Conservation (phyloP, 2,329 filamentous ascomycete species). For the Cordyceps javanica region DNA sequence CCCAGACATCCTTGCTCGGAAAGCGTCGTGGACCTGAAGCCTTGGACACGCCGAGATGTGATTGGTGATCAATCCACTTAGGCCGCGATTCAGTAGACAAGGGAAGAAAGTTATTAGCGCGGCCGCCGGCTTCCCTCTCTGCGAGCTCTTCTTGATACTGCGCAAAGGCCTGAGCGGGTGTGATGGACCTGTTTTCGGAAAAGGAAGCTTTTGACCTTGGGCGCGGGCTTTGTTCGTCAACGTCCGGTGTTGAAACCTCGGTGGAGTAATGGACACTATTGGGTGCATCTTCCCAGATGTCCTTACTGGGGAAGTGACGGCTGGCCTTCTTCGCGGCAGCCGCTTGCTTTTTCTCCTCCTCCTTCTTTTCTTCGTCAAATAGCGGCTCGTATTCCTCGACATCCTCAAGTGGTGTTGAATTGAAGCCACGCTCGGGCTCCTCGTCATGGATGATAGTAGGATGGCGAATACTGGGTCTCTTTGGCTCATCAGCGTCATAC, state of each 20-base stretch:
- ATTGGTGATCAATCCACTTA: conserved; percentile 40
- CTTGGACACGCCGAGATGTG: conserved; percentile 45
- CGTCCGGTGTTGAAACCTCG: conserved; percentile 74
- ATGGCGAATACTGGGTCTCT: conserved; percentile 59
- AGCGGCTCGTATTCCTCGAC: conserved; percentile 93
- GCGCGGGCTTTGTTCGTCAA: conserved; percentile 34
- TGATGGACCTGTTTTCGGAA: conserved; percentile 39
- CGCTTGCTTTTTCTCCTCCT: conserved; percentile 33
- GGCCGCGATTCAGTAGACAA: conserved; percentile 26
- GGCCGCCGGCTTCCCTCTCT: conserved; percentile 20
- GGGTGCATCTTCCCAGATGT: conserved; percentile 96
- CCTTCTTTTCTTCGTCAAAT: conserved; percentile 72
- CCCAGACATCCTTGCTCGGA: conserved; percentile 90
- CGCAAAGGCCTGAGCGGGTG: conserved; percentile 59
- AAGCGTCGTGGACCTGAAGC: conserved; percentile 64
- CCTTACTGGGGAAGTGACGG: conserved; percentile 82
- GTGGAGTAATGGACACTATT: conserved; percentile 73
- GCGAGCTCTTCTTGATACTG: conserved; percentile 52
- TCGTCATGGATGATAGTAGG: conserved; percentile 56
- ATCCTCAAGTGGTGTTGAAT: conserved; percentile 70
- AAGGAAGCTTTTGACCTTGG: conserved; percentile 23
- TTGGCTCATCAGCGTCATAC: conserved; percentile 49
- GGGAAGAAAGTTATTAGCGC: conserved; percentile 23
- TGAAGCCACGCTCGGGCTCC: conserved; percentile 45
- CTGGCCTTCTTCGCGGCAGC: conserved; percentile 46